Evolutionary conservation across 371 early-diverging fungal genomes (phyloP).

Genomic region (Choanephora cucurbitarum): DNA sequence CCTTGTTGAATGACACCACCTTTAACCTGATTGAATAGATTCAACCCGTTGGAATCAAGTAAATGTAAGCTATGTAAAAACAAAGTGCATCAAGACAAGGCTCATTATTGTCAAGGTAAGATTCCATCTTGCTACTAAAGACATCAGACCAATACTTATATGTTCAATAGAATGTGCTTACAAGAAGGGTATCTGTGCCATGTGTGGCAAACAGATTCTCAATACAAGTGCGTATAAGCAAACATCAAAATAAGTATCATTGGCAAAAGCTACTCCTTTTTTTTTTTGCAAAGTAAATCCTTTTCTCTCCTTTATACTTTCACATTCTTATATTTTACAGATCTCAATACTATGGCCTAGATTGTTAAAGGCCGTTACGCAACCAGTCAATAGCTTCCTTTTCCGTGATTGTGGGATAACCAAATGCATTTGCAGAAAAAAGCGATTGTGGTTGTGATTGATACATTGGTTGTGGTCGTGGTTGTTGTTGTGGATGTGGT

Average conservation of each 20-base stretch:
- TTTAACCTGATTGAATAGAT: slow-evolving; percentile 21
- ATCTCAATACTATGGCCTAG: no score
- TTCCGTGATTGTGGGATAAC: slow-evolving; percentile 30
- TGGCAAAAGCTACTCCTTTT: no score
- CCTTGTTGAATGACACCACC: no score
- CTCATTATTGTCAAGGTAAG: slow-evolving; percentile 72
- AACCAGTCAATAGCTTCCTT: slow-evolving; percentile 46
- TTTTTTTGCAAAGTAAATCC: no score
- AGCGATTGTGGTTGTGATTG: slow-evolving; percentile 5
- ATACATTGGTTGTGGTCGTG: slow-evolving; percentile 4
- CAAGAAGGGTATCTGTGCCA: slow-evolving; percentile 77
- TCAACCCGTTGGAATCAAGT: slow-evolving; percentile 51
- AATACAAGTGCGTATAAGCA: slow-evolving; percentile 69
- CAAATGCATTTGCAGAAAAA: slow-evolving; percentile 14
- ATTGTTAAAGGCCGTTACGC: slow-evolving; percentile 27
- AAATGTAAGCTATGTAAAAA: slow-evolving; percentile 70
- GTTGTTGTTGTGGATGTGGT: slow-evolving; percentile 10
- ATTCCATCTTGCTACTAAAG: background rate
- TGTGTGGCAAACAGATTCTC: slow-evolving; percentile 76
- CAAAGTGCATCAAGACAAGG: slow-evolving; percentile 64
- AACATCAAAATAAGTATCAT: slow-evolving; percentile 45
- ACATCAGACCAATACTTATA: background rate
- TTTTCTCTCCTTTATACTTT: no score
- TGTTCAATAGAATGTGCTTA: slow-evolving; percentile 57
- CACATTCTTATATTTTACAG: no score